Evolutionary conservation across 169 alveolate genomes (phyloP).

Genomic region (Plasmodium coatneyi): DNA sequence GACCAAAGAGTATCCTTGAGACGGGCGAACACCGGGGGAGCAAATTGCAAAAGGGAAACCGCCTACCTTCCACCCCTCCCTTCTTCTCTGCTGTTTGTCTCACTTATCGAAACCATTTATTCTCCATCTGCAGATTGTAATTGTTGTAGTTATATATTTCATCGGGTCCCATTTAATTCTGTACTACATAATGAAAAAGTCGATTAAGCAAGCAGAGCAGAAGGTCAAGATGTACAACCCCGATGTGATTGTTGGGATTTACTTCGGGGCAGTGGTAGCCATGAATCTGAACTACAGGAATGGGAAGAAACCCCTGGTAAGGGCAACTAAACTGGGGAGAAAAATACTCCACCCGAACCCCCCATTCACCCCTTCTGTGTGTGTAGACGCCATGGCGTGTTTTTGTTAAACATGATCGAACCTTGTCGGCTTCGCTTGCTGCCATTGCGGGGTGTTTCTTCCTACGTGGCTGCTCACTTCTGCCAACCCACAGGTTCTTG

Average conservation of each 20-base stretch:
- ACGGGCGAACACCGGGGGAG: not conserved
- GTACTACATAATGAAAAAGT: slow-evolving; percentile 64
- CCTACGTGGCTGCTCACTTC: not conserved
- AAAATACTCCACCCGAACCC: not conserved
- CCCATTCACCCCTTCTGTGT: not conserved
- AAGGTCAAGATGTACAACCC: slow-evolving; percentile 50
- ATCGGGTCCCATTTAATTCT: slow-evolving; percentile 65
- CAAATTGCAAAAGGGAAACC: not conserved
- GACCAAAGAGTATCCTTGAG: not conserved
- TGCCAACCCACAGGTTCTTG: slow-evolving; percentile 30
- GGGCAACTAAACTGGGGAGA: not conserved
- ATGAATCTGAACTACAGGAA: slow-evolving; percentile 71
- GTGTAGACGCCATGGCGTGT: not conserved
- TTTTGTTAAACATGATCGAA: not conserved
- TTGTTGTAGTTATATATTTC: slow-evolving; percentile 40
- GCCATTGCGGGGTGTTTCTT: not conserved
- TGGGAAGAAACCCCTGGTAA: slow-evolving; percentile 66
- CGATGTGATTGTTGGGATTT: slow-evolving; percentile 65
- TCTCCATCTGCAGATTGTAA: slow-evolving; percentile 11
- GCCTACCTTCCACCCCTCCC: not conserved
- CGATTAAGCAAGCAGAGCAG: slow-evolving; percentile 74
- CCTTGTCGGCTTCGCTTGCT: not conserved
- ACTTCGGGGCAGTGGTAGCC: slow-evolving; percentile 75
- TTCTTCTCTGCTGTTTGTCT: not conserved
- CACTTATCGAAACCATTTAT: not conserved